These are phyloP conservation scores for Colletotrichum abscissum DNA, from an alignment of 2,329 filamentous ascomycete species.

Conservation along the genomic window DNA sequence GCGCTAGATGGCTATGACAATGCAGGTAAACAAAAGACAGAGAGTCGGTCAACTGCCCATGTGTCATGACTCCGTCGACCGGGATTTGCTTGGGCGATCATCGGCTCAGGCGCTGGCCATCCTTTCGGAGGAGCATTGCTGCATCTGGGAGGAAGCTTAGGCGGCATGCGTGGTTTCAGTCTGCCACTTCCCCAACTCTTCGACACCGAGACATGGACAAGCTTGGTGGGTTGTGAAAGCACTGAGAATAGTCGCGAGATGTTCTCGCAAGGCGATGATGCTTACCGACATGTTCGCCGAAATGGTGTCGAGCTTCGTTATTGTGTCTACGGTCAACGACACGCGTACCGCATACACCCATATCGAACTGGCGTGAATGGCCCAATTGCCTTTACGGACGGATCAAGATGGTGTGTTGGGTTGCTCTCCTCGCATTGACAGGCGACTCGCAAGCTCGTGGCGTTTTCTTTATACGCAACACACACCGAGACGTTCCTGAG, in stretches of 20 bases:
- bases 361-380: constrained; percentile 10
- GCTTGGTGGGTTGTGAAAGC: background rate
- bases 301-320: background rate
- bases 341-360: constrained; percentile 25
- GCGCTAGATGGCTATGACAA: constrained; percentile 10
- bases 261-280: background rate
- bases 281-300: background rate
- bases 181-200: constrained; percentile 8
- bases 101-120: constrained; percentile 18
- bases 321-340: constrained; percentile 9
- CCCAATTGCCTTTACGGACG: constrained; percentile 5
- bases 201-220: constrained; percentile 20
- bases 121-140: constrained; percentile 11
- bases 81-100: constrained; percentile 26
- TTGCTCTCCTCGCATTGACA: constrained; percentile 24
- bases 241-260: background rate
- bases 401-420: constrained; percentile 22
- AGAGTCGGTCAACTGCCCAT: constrained; percentile 21
- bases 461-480: constrained; percentile 9
- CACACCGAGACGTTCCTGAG: constrained; percentile 9
- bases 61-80: constrained; percentile 31
- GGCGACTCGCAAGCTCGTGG: constrained; percentile 27
- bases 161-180: constrained; percentile 28
- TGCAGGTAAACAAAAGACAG: constrained; percentile 8
- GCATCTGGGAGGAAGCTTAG: constrained; percentile 29